Conservation (phyloP, 2,329 filamentous ascomycete genomes). For the Hyphodiscus sp. region DNA sequence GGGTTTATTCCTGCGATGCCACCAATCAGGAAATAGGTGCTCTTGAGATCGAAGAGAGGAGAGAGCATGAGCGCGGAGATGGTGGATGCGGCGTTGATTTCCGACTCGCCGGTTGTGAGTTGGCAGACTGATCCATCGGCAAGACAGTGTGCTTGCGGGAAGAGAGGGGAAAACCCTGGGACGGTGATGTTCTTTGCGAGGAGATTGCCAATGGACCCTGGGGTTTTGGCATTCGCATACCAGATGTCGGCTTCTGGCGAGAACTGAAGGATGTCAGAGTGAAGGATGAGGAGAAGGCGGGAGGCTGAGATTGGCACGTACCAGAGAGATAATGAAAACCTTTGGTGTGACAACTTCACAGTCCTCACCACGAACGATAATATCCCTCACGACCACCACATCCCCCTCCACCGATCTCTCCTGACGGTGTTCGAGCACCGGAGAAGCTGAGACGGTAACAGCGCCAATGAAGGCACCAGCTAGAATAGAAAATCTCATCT, state of each 20-base stretch:
- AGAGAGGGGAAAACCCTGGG: constrained; percentile 59
- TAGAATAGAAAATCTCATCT: background rate
- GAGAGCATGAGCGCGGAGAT: constrained; percentile 59
- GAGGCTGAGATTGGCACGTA: constrained; percentile 29
- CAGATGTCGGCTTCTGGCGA: constrained; percentile 54
- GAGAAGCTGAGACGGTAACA: background rate
- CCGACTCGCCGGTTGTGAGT: constrained; percentile 59
- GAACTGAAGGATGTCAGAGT: constrained; percentile 40
- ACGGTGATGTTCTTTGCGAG: constrained; percentile 50
- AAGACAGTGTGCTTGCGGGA: constrained; percentile 59
- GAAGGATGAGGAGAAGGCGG: background rate
- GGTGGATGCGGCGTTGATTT: constrained; percentile 69
- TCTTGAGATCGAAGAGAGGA: constrained; percentile 53
- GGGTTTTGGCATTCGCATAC: constrained; percentile 44
- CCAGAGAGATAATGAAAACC: constrained; percentile 58
- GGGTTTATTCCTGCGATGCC: constrained; percentile 74
- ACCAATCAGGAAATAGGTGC: constrained; percentile 64
- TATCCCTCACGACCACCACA: background rate
- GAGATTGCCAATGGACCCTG: constrained; percentile 46
- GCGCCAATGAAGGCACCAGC: background rate
- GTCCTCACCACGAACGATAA: background rate
- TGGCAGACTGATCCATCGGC: constrained; percentile 58
- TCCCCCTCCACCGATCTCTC: background rate
- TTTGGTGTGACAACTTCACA: constrained; percentile 37
- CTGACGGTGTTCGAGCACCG: background rate